Base-by-base conservation (phyloP, 75 land plant genomes). In the Pseudotsuga menziesii region DNA sequence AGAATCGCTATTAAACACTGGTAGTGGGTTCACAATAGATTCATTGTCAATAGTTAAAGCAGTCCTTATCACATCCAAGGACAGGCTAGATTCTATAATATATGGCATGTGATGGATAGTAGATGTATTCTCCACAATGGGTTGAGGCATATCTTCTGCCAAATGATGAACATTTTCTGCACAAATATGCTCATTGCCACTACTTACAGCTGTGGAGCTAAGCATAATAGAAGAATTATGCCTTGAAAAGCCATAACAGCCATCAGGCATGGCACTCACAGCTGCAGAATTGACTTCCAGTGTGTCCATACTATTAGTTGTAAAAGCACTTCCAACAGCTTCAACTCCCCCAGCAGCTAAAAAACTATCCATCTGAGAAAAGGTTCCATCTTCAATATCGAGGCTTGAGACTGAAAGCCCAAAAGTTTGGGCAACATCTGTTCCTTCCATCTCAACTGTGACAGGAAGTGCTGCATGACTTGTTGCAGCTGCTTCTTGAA, bases 321-420 rank as follows among this genome's bases (percentile, higher is more conserved):
- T 81, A 70, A 85, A 59, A 67, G 86, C 75, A 67, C 73, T 66
- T 29, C 64, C 56, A 44, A 74, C 76, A 69, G 75, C 74, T 52
- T 76, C 76, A 44, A 74, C 72, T 56, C 74, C 83, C 72, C 75
- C 81, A 78, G 76, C 32, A 56, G 77, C 61, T 70, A 81, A 70
- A 75, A 82, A 80, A 61, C 61, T 75, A 82, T 69, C 84, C 80
- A 80, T 84, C 56, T 88, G 79, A 27, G 76, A 39, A 56, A 85
- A 77, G 29, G 79, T 57, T 63, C 61, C 52, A 19, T 80, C 76
- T 13, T 58, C 83, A 59, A 78, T 75, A 66, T 75, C 80, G 54
- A 73, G 63, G 17, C 73, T 75, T n/a, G 76, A 64, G 8, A 78
- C 78, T 17, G 76, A 71, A 61, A 79, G 57, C 57, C 74, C 78